These are phyloP conservation scores for Pelargonium fulgidum DNA, from an alignment of 441 rosid species.

Conservation along the genomic window DNA sequence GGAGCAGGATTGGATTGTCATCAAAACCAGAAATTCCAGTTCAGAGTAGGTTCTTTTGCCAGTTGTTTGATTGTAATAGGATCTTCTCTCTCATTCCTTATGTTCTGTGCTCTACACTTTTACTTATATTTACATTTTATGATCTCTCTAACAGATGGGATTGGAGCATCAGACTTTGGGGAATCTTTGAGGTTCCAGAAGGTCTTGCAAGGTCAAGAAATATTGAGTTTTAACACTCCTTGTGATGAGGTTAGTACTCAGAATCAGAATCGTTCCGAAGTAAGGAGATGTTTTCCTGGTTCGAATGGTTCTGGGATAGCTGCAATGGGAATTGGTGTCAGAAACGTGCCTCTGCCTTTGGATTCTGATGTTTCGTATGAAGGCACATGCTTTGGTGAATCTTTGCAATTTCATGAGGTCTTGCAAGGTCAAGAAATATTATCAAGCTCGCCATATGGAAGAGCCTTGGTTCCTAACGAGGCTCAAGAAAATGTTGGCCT, in stretches of 20 bases:
- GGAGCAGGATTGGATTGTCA: conserved; percentile 55
- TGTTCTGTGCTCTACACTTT: too few species aligned
- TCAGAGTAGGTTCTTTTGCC: conserved; percentile 31
- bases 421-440: conserved; percentile 99
- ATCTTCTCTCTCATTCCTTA: neutral
- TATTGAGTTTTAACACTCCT: conserved; percentile 61
- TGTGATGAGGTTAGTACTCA: conserved; percentile 47
- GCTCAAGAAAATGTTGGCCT: conserved; percentile 38
- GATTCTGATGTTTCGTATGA: conserved; percentile 28
- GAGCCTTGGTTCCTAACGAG: conserved; percentile 45
- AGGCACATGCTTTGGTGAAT: conserved; percentile 48
- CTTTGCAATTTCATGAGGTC: conserved; percentile 66
- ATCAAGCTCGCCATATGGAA: conserved; percentile 50
- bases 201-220: conserved; percentile 99
- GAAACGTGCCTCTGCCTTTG: conserved; percentile 37
- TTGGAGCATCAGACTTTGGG: conserved; percentile 72
- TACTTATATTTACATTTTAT: neutral
- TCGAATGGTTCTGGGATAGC: conserved; percentile 40
- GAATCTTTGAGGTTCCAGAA: conserved; percentile 83
- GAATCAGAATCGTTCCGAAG: conserved; percentile 26
- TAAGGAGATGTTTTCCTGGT: conserved; percentile 19
- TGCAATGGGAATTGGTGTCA: conserved; percentile 15
- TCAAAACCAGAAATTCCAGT: conserved; percentile 44
- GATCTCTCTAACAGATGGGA: conserved; percentile 39
- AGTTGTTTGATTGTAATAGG: neutral